These are phyloP conservation scores for Pythium biforme DNA, from an alignment of 352 stramenopile species.

Conservation along the genomic window DNA sequence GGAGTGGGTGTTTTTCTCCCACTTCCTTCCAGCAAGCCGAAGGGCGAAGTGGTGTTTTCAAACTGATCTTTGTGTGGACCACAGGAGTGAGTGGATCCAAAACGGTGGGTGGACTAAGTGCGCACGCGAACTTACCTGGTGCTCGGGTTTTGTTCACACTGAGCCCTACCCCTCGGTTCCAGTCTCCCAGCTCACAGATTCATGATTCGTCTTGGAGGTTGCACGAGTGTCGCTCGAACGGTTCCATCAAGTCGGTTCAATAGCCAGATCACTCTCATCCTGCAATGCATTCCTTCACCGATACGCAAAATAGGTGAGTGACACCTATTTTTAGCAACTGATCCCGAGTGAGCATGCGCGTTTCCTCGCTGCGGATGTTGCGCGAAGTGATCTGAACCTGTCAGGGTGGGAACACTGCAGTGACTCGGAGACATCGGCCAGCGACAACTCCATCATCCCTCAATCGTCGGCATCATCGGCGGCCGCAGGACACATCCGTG, in stretches of 20 bases:
- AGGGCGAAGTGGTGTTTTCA: constrained; percentile 8
- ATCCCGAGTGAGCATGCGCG: neutral
- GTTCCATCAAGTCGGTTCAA: constrained; percentile 23
- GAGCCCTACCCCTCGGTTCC: neutral
- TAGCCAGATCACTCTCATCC: constrained; percentile 7
- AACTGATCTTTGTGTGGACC: constrained; percentile 33
- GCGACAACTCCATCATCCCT: neutral
- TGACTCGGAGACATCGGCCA: neutral
- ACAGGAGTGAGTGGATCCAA: constrained; percentile 4
- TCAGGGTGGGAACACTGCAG: neutral
- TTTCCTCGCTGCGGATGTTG: constrained; percentile 14
- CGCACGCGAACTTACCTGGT: neutral
- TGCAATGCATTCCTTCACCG: neutral
- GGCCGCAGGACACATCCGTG: neutral
- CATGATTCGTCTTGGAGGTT: constrained; percentile 21
- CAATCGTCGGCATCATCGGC: neutral
- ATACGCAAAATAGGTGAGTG: neutral
- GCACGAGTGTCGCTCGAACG: constrained; percentile 7
- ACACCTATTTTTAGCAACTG: neutral
- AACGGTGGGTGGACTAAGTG: neutral
- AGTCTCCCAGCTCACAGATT: constrained; percentile 4
- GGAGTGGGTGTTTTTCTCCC: neutral
- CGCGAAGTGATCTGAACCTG: constrained; percentile 10
- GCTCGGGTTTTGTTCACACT: neutral
- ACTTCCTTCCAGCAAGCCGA: no score